phyloP scores from a whole-genome alignment of 2,329 filamentous ascomycete genomes.

The Cordyceps fumosorosea region DNA sequence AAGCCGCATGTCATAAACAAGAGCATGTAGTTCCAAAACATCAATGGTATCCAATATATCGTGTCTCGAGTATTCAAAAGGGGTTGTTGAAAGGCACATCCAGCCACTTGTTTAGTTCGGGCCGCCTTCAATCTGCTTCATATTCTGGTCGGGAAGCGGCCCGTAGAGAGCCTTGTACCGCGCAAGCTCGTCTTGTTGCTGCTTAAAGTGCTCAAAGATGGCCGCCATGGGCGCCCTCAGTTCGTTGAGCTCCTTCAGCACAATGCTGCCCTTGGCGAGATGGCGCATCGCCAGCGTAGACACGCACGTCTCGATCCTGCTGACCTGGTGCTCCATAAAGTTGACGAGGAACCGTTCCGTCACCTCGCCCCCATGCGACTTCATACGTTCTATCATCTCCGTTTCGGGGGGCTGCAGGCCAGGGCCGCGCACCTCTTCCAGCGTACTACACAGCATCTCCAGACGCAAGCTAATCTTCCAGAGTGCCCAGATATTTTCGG shows the following conservation, averaged over 20 bases:
- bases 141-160: constrained; percentile 25
- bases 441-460: constrained; percentile 83
- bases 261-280: constrained; percentile 62
- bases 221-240: constrained; percentile 72
- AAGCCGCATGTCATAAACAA: background rate
- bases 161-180: constrained; percentile 51
- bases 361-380: constrained; percentile 68
- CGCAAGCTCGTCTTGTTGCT: constrained; percentile 58
- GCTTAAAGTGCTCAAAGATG: constrained; percentile 56
- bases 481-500: constrained; percentile 78
- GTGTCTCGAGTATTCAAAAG: background rate
- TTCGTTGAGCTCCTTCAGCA: constrained; percentile 57
- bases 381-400: constrained; percentile 66
- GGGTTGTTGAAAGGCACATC: no score
- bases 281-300: constrained; percentile 74
- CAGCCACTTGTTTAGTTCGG: background rate
- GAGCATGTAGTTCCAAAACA: background rate
- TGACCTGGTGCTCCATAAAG: constrained; percentile 91
- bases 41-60: constrained; percentile 1
- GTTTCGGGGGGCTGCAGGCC: constrained; percentile 74
- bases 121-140: constrained; percentile 6
- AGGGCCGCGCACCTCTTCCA: constrained; percentile 63
- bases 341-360: constrained; percentile 83
- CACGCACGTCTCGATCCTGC: constrained; percentile 87
- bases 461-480: constrained; percentile 85